These are phyloP conservation scores for Fusarium illudens DNA, from an alignment of 2,329 filamentous ascomycete genomes.

Conservation along the genomic window DNA sequence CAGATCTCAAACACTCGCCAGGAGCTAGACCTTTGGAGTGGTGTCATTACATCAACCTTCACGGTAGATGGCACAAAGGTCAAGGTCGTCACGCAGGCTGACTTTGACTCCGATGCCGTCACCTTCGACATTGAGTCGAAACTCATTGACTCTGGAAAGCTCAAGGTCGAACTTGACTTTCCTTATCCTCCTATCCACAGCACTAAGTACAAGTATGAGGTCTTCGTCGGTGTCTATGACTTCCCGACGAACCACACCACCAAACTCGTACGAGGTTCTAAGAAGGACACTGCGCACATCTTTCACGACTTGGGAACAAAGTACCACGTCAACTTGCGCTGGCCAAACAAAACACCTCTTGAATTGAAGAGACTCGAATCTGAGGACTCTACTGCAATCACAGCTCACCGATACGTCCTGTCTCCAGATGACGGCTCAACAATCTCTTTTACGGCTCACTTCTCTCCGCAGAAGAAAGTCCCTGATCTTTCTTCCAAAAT, in stretches of 20 bases:
- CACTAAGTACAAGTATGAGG: conserved; percentile 54
- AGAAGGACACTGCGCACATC: conserved; percentile 43
- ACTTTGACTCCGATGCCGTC: conserved; percentile 51
- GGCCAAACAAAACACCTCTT: conserved; percentile 38
- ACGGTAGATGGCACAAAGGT: conserved; percentile 43
- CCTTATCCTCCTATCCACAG: conserved; percentile 53
- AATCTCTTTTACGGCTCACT: conserved; percentile 48
- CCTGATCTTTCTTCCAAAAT: conserved; percentile 40
- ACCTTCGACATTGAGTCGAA: conserved; percentile 48
- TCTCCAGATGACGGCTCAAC: conserved; percentile 8
- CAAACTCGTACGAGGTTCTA: conserved; percentile 19
- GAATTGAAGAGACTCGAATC: conserved; percentile 30
- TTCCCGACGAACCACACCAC: conserved; percentile 52
- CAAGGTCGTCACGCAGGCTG: conserved; percentile 48
- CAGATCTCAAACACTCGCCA: conserved; percentile 45
- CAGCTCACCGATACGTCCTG: conserved; percentile 48
- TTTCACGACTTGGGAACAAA: conserved; percentile 49
- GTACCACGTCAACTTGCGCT: conserved; percentile 52
- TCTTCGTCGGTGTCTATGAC: conserved; percentile 53
- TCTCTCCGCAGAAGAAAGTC: conserved; percentile 40
- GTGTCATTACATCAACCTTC: conserved; percentile 50
- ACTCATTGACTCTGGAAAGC: conserved; percentile 45
- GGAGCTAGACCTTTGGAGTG: conserved; percentile 30
- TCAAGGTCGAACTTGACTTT: conserved; percentile 53
- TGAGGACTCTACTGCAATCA: conserved; percentile 31